These are phyloP conservation scores for Ogataea philodendri DNA, from an alignment of 805 yeast species.

Conservation along the genomic window DNA sequence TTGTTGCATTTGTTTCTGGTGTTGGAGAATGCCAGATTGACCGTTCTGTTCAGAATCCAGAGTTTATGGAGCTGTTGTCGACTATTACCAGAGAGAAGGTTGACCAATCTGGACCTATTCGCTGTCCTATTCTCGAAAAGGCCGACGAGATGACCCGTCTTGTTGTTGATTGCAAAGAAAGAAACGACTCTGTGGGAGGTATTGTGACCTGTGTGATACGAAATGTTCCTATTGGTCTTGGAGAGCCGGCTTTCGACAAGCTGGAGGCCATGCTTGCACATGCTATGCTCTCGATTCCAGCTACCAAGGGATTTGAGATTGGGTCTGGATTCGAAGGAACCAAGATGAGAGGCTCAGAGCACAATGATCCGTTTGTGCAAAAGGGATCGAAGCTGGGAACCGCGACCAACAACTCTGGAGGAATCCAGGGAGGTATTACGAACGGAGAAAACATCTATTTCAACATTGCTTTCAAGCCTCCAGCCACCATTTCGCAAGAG, in stretches of 20 bases:
- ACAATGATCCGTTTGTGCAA: conserved; percentile 84
- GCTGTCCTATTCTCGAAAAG: conserved; percentile 81
- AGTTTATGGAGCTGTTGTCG: conserved; percentile 64
- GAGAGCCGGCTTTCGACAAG: conserved; percentile 97
- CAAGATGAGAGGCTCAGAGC: conserved; percentile 85
- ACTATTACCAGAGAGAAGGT: conserved; percentile 86
- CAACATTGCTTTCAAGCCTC: conserved; percentile 95
- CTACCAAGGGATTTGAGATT: conserved; percentile 96
- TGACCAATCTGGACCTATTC: conserved; percentile 83
- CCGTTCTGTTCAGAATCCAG: conserved; percentile 62
- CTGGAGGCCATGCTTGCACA: conserved; percentile 94
- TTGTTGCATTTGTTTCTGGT: conserved; percentile 94
- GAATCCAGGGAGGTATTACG: conserved; percentile 96
- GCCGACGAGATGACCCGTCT: conserved; percentile 80
- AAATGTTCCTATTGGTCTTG: conserved; percentile 92
- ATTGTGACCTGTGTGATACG: conserved; percentile 96
- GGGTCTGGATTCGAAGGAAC: conserved; percentile 96
- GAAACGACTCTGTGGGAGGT: conserved; percentile 94
- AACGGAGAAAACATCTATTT: conserved; percentile 96
- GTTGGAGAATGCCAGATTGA: conserved; percentile 81
- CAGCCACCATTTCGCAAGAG: conserved; percentile 94
- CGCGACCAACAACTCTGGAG: conserved; percentile 89
- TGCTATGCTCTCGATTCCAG: conserved; percentile 97
- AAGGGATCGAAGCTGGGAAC: conserved; percentile 69
- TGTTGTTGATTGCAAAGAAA: conserved; percentile 82